These are phyloP conservation scores for Talaromyces thailandensis DNA, from an alignment of 495 filamentous ascomycete species.

Conservation along the genomic window DNA sequence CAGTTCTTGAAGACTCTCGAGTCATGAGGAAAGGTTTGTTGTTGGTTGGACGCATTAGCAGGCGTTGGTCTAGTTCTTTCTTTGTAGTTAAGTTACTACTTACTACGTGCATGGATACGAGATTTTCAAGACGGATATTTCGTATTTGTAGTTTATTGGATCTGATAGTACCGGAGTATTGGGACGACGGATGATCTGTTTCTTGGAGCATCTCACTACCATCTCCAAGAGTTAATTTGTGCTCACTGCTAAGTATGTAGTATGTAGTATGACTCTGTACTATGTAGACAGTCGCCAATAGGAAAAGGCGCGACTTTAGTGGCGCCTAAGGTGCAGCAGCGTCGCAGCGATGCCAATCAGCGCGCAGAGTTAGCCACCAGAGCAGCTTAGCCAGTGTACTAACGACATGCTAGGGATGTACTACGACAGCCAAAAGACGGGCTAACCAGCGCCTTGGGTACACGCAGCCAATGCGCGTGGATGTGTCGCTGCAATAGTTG, in stretches of 20 bases:
- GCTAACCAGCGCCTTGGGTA: conserved; percentile 4
- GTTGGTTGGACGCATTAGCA: neutral
- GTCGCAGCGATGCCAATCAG: neutral
- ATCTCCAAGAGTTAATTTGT: too few species aligned
- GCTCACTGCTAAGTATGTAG: too few species aligned
- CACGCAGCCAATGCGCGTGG: conserved; percentile 3
- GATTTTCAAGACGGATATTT: neutral
- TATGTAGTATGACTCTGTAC: too few species aligned
- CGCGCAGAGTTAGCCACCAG: neutral
- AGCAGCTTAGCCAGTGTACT: neutral
- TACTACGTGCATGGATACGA: neutral
- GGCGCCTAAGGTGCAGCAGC: conserved; percentile 6
- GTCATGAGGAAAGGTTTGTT: neutral
- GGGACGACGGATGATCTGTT: neutral
- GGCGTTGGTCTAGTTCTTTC: neutral
- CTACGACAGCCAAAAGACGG: neutral
- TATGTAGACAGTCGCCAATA: neutral
- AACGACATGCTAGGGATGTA: neutral
- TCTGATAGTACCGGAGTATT: neutral
- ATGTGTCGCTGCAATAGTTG: conserved; percentile 14
- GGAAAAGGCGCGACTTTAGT: neutral
- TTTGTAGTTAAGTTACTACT: neutral
- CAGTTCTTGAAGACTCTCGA: conserved; percentile 1
- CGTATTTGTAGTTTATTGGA: neutral
- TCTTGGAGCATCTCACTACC: too few species aligned